Evolutionary conservation across 1,139 yeast species (phyloP).

Genomic region (Kurtzmaniella quercitrusa): DNA sequence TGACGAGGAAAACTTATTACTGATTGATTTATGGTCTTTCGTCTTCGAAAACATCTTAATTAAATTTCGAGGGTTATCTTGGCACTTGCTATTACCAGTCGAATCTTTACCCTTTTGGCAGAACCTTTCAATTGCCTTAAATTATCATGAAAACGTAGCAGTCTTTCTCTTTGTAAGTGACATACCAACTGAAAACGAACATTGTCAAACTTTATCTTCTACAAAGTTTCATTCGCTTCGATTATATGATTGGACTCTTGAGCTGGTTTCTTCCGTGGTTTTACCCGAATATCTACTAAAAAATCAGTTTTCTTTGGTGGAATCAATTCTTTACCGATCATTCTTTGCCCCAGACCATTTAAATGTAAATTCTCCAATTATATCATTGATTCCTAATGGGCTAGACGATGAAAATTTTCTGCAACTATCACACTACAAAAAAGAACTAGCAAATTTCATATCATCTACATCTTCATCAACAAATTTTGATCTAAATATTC

Average conservation of each 20-base stretch:
- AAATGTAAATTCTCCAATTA: conserved; percentile 12
- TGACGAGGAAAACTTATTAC: background rate
- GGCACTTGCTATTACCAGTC: conserved; percentile 1
- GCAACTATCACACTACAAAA: background rate
- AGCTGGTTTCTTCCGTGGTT: background rate
- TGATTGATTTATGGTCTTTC: background rate
- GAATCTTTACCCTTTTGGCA: conserved; percentile 4
- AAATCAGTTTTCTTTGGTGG: background rate
- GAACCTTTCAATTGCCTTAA: background rate
- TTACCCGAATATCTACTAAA: background rate
- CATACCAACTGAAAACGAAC: background rate
- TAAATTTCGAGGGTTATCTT: background rate
- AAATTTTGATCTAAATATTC: too few species aligned
- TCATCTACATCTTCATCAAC: background rate
- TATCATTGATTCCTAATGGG: conserved; percentile 16
- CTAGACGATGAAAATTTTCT: conserved; percentile 7
- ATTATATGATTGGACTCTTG: background rate
- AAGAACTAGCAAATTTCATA: background rate
- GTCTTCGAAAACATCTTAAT: background rate
- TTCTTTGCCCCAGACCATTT: conserved; percentile 9
- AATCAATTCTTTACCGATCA: conserved; percentile 11
- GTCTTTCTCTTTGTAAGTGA: conserved; percentile 29
- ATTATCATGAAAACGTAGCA: conserved; percentile 45
- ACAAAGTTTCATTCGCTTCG: background rate
- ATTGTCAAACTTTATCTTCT: background rate